Conservation (phyloP, 352 stramenopile species). For the Phytophthora cajani region DNA sequence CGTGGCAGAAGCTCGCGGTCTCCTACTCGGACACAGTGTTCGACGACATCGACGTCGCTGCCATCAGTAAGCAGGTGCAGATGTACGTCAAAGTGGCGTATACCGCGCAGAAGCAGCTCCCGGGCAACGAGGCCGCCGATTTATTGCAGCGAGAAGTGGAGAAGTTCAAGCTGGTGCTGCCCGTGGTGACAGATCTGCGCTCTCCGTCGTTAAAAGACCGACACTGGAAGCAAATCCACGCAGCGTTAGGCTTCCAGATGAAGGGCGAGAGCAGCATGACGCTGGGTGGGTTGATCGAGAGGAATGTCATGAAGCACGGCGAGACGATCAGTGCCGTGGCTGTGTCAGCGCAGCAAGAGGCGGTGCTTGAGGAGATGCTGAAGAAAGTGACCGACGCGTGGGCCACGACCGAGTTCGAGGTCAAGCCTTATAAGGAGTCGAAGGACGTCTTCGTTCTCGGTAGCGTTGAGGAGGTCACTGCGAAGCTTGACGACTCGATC, state of each 20-base stretch:
- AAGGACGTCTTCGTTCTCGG: conserved; percentile 95
- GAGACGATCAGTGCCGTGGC: conserved; percentile 89
- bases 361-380: conserved; percentile 93
- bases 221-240: conserved; percentile 80
- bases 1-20: conserved; percentile 85
- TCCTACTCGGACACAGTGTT: conserved; percentile 86
- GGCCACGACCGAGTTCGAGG: conserved; percentile 91
- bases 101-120: conserved; percentile 87
- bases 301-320: conserved; percentile 87
- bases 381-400: conserved; percentile 92
- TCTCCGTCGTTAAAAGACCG: conserved; percentile 73
- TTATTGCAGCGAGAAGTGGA: conserved; percentile 88
- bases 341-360: conserved; percentile 90
- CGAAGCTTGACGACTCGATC: conserved; percentile 93
- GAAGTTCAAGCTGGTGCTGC: conserved; percentile 89
- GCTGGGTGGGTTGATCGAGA: conserved; percentile 86
- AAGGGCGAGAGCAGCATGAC: conserved; percentile 82
- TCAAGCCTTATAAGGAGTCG: conserved; percentile 93
- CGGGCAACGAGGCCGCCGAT: conserved; percentile 84
- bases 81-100: conserved; percentile 89
- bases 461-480: conserved; percentile 91
- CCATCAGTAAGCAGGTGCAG: conserved; percentile 91
- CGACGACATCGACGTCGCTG: conserved; percentile 88
- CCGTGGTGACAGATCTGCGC: conserved; percentile 77
- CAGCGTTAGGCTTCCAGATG: conserved; percentile 90